Percentiles rank a stretch among this genome's conserved stretches.
phyloP scores from a whole-genome alignment of 352 stramenopile genomes.

The Phytophthora tentaculata region DNA sequence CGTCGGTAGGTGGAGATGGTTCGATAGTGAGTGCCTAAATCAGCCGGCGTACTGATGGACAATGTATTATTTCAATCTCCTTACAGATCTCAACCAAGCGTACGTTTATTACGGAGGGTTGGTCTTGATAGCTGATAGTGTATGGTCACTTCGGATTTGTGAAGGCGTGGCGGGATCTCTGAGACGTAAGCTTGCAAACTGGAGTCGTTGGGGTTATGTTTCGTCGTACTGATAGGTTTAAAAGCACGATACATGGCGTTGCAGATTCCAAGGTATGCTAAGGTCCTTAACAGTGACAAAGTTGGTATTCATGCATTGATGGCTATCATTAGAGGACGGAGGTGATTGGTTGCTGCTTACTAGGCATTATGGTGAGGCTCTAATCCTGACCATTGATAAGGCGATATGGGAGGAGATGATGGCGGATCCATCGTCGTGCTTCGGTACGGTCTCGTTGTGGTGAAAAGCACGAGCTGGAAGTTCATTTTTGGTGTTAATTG shows the following conservation, averaged over 20 bases:
- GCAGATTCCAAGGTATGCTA: slow-evolving; percentile 61
- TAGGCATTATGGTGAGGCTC: neutral
- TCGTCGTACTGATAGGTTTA: slow-evolving; percentile 3
- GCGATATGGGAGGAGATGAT: slow-evolving; percentile 92
- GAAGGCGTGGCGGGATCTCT: slow-evolving; percentile 59
- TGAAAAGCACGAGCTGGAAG: neutral
- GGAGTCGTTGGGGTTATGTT: neutral
- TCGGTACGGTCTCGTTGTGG: slow-evolving; percentile 47
- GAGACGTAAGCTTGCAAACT: slow-evolving; percentile 55
- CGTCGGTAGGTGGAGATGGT: slow-evolving; percentile 37
- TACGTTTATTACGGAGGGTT: slow-evolving; percentile 24
- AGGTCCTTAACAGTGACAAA: neutral
- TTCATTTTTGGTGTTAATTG: slow-evolving; percentile 5
- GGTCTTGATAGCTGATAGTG: neutral
- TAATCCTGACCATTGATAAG: slow-evolving; percentile 33
- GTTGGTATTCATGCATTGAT: slow-evolving; percentile 9
- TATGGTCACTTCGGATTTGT: slow-evolving; percentile 2
- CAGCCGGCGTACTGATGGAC: neutral
- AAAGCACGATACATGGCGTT: slow-evolving; percentile 72
- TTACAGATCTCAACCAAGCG: slow-evolving; percentile 60
- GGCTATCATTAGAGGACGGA: slow-evolving; percentile 30
- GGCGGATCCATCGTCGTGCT: slow-evolving; percentile 80
- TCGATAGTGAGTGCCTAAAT: neutral
- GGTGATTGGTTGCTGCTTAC: slow-evolving; percentile 29
- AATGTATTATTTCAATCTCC: neutral